Base-by-base conservation (phyloP, 176 grass and related monocot species). In the Juncus effusus region DNA sequence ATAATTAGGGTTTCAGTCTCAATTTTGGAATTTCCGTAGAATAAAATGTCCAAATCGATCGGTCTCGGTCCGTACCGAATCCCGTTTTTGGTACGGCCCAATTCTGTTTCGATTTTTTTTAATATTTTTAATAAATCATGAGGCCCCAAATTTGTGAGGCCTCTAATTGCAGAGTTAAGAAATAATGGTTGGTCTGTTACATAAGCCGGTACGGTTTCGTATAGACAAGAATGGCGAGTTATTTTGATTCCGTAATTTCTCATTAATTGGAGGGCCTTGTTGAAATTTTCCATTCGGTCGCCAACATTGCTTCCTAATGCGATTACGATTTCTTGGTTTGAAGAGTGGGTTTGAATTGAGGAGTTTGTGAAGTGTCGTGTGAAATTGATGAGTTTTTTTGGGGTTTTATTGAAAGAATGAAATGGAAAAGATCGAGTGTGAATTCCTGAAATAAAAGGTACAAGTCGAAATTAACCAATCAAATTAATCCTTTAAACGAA, bases 231-330 rank as follows among this genome's bases (percentile, higher is more conserved):
- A 51, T 96, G 87, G 38, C 85, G 84, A 7, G 74, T 91, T 62
- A 96, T 83, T 14, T 40, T 91, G 52, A 96, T 67, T 5, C 92
- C 79, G 0, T 79, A 83, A 68, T 51, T 88, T 65, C 78, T 88
- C 87, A 96, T 81, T 52, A 88, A 39, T 37, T 50, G 59, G 53
- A 96, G 47, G 6, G 92, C 87, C 38, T 70, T 70, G 36, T 86
- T 77, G 4, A 96, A 96, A 42, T 83, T 81, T 16, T 77, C 59
- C 4, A 96, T 54, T 60, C 92, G 74, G 2, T 91, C 84, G 0
- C 92, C 87, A 41, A 96, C 81, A 61, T 96, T 96, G 74, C 92
- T 88, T 1, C 92, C 92, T 50, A 96, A 63, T 19, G 92, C 92
- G 54, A 96, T 88, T 54, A 91, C 92, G 47, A 96, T 70, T 70